These are phyloP conservation scores for Zasmidium cellare DNA, from an alignment of 2,329 filamentous ascomycete genomes.

Conservation along the genomic window DNA sequence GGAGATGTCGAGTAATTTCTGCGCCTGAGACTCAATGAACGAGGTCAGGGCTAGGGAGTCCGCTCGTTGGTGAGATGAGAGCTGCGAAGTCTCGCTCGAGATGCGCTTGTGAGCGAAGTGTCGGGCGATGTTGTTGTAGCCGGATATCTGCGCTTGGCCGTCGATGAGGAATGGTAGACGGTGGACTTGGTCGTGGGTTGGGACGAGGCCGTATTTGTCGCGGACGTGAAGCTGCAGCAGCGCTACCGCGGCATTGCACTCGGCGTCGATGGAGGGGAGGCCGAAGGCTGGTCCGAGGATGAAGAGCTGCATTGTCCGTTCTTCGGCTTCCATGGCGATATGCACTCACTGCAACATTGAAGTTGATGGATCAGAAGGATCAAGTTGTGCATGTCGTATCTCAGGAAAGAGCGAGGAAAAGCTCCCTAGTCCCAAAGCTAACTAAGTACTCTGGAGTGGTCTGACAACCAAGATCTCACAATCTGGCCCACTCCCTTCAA, in stretches of 20 bases:
- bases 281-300: conserved; percentile 89
- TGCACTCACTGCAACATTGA: no score
- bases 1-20: conserved; percentile 77
- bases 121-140: conserved; percentile 61
- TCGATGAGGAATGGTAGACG: conserved; percentile 48
- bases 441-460: no score
- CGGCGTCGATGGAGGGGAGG: conserved; percentile 85
- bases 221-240: conserved; percentile 65
- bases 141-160: conserved; percentile 57
- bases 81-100: conserved; percentile 9
- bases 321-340: neutral
- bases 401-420: no score
- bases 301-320: conserved; percentile 63
- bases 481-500: no score
- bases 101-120: conserved; percentile 47
- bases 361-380: no score
- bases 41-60: conserved; percentile 42
- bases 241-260: conserved; percentile 81
- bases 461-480: no score
- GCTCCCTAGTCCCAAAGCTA: no score
- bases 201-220: conserved; percentile 66
- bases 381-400: no score
- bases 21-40: conserved; percentile 73
- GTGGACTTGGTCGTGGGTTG: conserved; percentile 47
- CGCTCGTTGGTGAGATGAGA: conserved; percentile 24